Conservation (phyloP, 805 yeast species). For the Saturnispora serradocipensis region DNA sequence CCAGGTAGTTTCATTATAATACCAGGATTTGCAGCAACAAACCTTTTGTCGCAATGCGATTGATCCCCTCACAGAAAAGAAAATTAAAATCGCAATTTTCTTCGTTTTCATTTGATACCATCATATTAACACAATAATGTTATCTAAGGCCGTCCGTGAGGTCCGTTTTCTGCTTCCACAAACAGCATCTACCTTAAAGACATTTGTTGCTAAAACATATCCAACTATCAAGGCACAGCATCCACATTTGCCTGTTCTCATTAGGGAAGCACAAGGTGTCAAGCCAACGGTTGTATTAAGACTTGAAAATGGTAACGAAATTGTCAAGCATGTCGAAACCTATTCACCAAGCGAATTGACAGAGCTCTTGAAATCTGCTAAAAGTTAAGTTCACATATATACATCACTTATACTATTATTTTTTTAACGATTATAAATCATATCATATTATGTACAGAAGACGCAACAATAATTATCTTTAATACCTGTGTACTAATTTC, state of each 20-base stretch:
- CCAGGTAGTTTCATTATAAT: constrained; percentile 21
- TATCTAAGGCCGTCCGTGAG: constrained; percentile 58
- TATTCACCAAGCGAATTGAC: constrained; percentile 38
- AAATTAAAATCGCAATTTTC: constrained; percentile 8
- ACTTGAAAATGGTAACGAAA: constrained; percentile 47
- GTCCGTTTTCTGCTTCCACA: constrained; percentile 76
- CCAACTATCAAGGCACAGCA: constrained; percentile 54
- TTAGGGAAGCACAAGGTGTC: constrained; percentile 69
- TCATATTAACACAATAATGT: constrained; percentile 13
- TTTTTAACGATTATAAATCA: neutral
- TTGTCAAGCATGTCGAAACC: constrained; percentile 40
- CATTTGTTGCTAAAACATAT: constrained; percentile 52
- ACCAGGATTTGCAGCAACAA: constrained; percentile 52
- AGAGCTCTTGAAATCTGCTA: constrained; percentile 5
- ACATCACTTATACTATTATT: neutral
- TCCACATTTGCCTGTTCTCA: constrained; percentile 61
- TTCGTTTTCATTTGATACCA: constrained; percentile 9
- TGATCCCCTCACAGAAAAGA: constrained; percentile 15
- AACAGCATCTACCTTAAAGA: constrained; percentile 58
- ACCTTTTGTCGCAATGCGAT: constrained; percentile 37
- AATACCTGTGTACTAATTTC: neutral
- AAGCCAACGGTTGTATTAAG: constrained; percentile 70
- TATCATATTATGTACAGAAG: neutral
- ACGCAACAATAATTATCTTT: neutral
- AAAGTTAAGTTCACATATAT: neutral